Percentiles rank a stretch among this genome's conserved stretches.
Conservation (phyloP, 1,284 basidiomycete genomes). For the Marasmius fiardii region DNA sequence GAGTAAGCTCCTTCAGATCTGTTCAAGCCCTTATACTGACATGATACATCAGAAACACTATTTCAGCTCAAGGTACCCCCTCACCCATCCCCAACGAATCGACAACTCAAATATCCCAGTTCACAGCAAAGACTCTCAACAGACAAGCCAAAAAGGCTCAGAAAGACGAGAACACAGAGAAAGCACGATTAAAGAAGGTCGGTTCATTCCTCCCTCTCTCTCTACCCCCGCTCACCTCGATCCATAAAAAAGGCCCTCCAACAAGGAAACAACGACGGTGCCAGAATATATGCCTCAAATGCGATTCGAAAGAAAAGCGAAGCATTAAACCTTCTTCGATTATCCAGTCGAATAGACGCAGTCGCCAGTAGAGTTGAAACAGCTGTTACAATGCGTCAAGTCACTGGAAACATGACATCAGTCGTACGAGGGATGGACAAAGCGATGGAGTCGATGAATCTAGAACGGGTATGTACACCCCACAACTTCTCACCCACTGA, state of each 20-base stretch:
- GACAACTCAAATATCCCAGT: conserved; percentile 63
- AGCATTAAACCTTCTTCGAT: conserved; percentile 82
- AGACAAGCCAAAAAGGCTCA: conserved; percentile 94
- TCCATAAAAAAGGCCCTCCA: conserved; percentile 75
- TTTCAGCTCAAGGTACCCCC: conserved; percentile 86
- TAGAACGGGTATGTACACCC: conserved; percentile 74
- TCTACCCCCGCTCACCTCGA: background rate
- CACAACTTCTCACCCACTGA: conserved; percentile 1
- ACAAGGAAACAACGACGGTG: conserved; percentile 96
- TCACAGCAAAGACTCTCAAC: conserved; percentile 91
- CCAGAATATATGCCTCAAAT: conserved; percentile 98
- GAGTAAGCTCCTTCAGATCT: conserved; percentile 55
- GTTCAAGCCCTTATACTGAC: conserved; percentile 18
- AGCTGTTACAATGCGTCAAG: conserved; percentile 96
- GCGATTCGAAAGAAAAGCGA: conserved; percentile 99
- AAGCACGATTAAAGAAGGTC: conserved; percentile 88
- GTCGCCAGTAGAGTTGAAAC: conserved; percentile 97
- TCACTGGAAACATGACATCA: conserved; percentile 93
- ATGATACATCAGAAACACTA: conserved; percentile 70
- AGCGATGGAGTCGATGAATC: conserved; percentile 99
- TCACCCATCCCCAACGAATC: conserved; percentile 13
- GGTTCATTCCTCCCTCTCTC: background rate
- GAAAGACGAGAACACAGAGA: conserved; percentile 89
- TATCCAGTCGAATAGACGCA: conserved; percentile 92
- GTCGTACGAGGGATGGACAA: conserved; percentile 99